phyloP scores from a whole-genome alignment of 768 basidiomycete species.

The Dentipellis sp. region DNA sequence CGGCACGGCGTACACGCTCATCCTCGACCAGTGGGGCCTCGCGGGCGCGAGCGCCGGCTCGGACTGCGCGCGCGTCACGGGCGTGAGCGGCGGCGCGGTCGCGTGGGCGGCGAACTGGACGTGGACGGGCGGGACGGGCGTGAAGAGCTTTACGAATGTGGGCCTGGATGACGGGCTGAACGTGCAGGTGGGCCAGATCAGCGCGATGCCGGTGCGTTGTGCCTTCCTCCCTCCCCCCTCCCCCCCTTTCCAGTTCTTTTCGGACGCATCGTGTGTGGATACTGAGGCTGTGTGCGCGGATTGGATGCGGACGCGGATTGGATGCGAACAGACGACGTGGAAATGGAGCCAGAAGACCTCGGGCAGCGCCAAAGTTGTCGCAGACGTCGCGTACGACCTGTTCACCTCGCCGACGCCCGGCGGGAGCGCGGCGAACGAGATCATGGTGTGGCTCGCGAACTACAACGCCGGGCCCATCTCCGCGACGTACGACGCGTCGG shows the following conservation, averaged over 20 bases:
- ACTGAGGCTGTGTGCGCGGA: neutral
- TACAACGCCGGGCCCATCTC: constrained; percentile 52
- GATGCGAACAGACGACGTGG: constrained; percentile 37
- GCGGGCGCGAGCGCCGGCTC: constrained; percentile 35
- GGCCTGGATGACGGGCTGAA: constrained; percentile 42
- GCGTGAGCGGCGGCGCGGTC: constrained; percentile 31
- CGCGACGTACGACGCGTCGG: constrained; percentile 32
- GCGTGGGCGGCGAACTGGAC: constrained; percentile 45
- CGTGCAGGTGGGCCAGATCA: constrained; percentile 43
- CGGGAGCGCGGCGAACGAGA: constrained; percentile 34
- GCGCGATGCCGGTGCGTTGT: constrained; percentile 41
- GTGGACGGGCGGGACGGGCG: constrained; percentile 41
- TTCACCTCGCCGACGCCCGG: constrained; percentile 47
- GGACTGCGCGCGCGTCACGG: constrained; percentile 40
- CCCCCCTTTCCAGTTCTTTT: no score
- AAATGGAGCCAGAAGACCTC: constrained; percentile 39
- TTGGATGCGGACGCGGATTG: neutral
- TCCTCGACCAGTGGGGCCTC: constrained; percentile 39
- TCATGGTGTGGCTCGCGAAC: constrained; percentile 64
- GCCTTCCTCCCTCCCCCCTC: neutral
- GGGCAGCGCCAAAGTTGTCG: constrained; percentile 34
- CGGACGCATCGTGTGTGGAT: no score
- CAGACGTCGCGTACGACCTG: constrained; percentile 53
- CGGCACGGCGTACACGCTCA: constrained; percentile 35
- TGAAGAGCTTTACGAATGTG: constrained; percentile 59